These are phyloP conservation scores for Rhynchosporium secalis DNA, from an alignment of 2,329 filamentous ascomycete genomes.

Conservation along the genomic window DNA sequence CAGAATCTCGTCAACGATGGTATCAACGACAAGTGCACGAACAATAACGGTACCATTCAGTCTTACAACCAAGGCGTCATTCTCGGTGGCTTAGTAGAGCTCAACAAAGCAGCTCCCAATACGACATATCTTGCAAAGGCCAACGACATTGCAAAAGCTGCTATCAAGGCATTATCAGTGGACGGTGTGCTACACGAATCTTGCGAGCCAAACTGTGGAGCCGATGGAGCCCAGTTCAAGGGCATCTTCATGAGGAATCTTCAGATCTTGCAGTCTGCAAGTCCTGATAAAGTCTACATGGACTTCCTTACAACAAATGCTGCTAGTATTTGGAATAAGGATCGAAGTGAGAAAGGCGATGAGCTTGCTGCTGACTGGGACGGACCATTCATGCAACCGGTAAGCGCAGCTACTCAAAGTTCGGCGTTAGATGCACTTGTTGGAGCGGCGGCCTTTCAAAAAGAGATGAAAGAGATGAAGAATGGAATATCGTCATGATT, in stretches of 20 bases:
- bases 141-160: constrained; percentile 53
- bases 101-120: constrained; percentile 50
- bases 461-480: constrained; percentile 9
- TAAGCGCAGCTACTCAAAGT: constrained; percentile 60
- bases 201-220: constrained; percentile 50
- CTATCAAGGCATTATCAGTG: constrained; percentile 48
- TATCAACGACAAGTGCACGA: constrained; percentile 48
- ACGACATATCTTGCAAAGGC: constrained; percentile 48
- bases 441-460: constrained; percentile 48
- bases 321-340: constrained; percentile 62
- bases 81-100: constrained; percentile 58
- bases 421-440: constrained; percentile 68
- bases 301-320: constrained; percentile 63
- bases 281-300: constrained; percentile 51
- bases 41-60: constrained; percentile 48
- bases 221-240: constrained; percentile 68
- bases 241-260: constrained; percentile 70
- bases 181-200: constrained; percentile 54
- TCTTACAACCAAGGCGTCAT: constrained; percentile 64
- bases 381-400: constrained; percentile 54
- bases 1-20: constrained; percentile 55
- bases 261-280: constrained; percentile 49
- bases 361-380: constrained; percentile 63
- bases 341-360: constrained; percentile 48
- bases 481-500: constrained; percentile 17